Evolutionary conservation across 768 basidiomycete genomes (phyloP), one percentile per base, ranked within the genome.

Genomic region (Strobilomyces confusus): DNA sequence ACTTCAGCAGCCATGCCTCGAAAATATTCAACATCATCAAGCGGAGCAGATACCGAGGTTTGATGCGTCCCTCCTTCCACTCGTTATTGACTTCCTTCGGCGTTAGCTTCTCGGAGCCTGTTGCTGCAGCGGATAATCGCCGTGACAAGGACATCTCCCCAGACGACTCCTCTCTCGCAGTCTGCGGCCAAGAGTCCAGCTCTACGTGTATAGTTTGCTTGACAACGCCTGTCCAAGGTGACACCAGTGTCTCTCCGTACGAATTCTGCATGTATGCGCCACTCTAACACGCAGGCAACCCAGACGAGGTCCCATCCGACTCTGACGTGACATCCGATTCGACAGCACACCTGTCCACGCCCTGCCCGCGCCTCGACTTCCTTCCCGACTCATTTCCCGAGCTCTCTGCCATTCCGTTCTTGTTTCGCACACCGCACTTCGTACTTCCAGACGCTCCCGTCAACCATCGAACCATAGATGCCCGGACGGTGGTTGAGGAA

Each of bases 321-420:
- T 48, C 26, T 12, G 14, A 8, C 12, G 20, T 44, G 4, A 43
- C 13, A 20, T 42, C 44, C 9, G 26, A 45, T 29, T 3, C 26
- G n/a, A 49, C 9, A 38, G 17, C 0, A 17, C 17, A 42, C 38
- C 17, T 23, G 5, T 44, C 37, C 7, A 25, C 30, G 44, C 22
- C 29, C 15, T 49, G 13, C 29, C 32, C 32, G 11, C 56, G 49
- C 38, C 56, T 60, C 45, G 64, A 59, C 22, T 51, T 62, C 37
- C 15, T 3, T 40, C 29, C 62, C 4, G 51, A 58, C 19, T 33
- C 58, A 6, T 52, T 48, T 44, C 60, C 50, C 26, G 64, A 67
- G 23, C 64, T 69, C 43, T 70, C 69, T 4, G 69, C 69, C 19
- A 62, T 68, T 5, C 69, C 67, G 1, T 70, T 67, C 41, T 40